Evolutionary conservation across 352 stramenopile genomes (phyloP), one percentile per base, ranked within the genome.

Genomic region (Pythium pyrilobum): DNA sequence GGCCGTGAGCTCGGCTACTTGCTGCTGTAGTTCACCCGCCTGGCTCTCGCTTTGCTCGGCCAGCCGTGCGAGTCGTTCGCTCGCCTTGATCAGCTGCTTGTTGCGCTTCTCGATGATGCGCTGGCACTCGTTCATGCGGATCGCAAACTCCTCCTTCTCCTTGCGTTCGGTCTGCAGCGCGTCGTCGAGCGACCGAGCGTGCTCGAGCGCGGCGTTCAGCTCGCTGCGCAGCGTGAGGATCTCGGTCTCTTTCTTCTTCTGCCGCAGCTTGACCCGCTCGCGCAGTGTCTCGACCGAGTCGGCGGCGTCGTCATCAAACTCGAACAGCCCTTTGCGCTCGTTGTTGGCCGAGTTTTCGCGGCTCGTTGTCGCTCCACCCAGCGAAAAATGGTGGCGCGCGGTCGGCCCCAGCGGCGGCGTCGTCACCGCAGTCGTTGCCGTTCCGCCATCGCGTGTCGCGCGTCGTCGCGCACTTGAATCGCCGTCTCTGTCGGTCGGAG

Each of bases 31-130:
- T 27, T 86, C 75, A 3, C 45, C 39, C 9, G 67, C 54, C 38
- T 83, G 70, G 18, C 56, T 60, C 44, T 89, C 79, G 13, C 64
- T 77, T 47, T 90, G 79, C 59, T 92, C 74, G 8, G 73, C 75
- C 21, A 82, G 71, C 4, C 78, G 63, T 27, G 74, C 72, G 36
- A 90, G 71, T 44, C 72, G 76, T 24, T 92, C 82, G 33, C 80
- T 92, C 8, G 77, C 80, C 56, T 92, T 92, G 52, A 90, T 85
- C 12, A 92, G 53, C 45, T 92, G 82, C 51, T 87, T 87, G 67
- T 89, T 92, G 59, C 82, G 80, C 66, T 92, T 92, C 55, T 92
- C 82, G 40, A 92, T 86, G 33, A 90, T 85, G 5, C 77, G 70
- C 41, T 92, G 79, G 50, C 81, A 92, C 42, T 92, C 81, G 36